These are phyloP conservation scores for Fusarium stilboides DNA, from an alignment of 2,329 filamentous ascomycete species.

Conservation along the genomic window DNA sequence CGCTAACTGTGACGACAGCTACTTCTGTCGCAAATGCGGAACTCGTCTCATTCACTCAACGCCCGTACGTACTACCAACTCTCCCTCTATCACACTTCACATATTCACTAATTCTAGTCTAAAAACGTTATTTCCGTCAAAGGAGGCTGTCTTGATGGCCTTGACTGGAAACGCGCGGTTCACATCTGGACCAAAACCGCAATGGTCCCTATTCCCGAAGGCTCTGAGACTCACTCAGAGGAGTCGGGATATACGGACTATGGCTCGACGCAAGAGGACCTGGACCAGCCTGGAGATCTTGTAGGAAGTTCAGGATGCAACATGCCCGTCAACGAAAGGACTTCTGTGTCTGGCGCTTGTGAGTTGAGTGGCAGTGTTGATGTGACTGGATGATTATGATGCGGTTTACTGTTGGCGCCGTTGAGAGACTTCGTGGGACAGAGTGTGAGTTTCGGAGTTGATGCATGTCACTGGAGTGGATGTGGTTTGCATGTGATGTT, in stretches of 20 bases:
- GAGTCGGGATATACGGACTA: slow-evolving; percentile 64
- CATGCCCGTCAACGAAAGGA: background rate
- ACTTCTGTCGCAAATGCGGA: slow-evolving; percentile 78
- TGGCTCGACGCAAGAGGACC: slow-evolving; percentile 59
- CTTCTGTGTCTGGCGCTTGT: slow-evolving; percentile 4
- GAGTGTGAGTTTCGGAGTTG: slow-evolving; percentile 27
- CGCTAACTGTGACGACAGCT: slow-evolving; percentile 57
- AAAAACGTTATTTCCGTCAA: slow-evolving; percentile 76
- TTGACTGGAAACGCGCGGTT: slow-evolving; percentile 72
- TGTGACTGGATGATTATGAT: slow-evolving; percentile 4
- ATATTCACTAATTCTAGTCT: slow-evolving; percentile 55
- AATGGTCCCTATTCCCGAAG: slow-evolving; percentile 78
- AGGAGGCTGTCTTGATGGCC: slow-evolving; percentile 75
- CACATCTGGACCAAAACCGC: slow-evolving; percentile 79
- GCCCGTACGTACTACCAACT: slow-evolving; percentile 59
- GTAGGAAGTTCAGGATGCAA: slow-evolving; percentile 54
- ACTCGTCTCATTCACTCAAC: slow-evolving; percentile 75
- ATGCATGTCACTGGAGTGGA: slow-evolving; percentile 16
- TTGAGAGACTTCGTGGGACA: slow-evolving; percentile 7
- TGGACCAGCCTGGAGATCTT: slow-evolving; percentile 64
- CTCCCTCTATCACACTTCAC: background rate
- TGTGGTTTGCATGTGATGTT: background rate
- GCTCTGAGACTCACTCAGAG: slow-evolving; percentile 70
- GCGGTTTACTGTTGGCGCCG: background rate
- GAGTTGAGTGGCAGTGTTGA: slow-evolving; percentile 23